Conservation (phyloP, 2,329 filamentous ascomycete species). For the Trichoderma afroharzianum region DNA sequence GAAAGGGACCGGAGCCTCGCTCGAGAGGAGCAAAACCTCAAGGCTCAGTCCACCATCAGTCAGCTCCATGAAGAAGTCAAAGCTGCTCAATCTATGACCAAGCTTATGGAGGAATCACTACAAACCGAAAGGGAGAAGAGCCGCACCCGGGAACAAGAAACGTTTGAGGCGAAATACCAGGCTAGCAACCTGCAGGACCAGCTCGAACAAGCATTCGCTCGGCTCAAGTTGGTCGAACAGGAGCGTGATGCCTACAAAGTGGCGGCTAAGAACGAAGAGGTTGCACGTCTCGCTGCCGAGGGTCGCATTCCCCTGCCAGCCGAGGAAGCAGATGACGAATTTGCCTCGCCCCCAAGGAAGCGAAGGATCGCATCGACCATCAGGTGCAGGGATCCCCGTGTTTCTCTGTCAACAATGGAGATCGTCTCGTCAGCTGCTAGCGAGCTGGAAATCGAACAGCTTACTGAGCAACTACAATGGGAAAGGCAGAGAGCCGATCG, state of each 20-base stretch:
- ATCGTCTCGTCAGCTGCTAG: slow-evolving; percentile 53
- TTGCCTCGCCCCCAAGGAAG: slow-evolving; percentile 57
- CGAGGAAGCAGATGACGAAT: slow-evolving; percentile 56
- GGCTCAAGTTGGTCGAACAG: slow-evolving; percentile 63
- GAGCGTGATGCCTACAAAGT: slow-evolving; percentile 73
- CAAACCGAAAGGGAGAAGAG: slow-evolving; percentile 61
- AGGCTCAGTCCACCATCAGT: slow-evolving; percentile 64
- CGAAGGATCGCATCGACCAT: slow-evolving; percentile 22
- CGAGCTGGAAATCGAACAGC: slow-evolving; percentile 57
- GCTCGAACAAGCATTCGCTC: slow-evolving; percentile 60
- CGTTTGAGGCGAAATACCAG: slow-evolving; percentile 63
- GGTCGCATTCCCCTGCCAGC: slow-evolving; percentile 64
- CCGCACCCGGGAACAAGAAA: slow-evolving; percentile 62
- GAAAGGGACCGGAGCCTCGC: slow-evolving; percentile 3
- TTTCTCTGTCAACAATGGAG: slow-evolving; percentile 47
- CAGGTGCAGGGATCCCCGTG: slow-evolving; percentile 36
- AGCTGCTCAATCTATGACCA: slow-evolving; percentile 50
- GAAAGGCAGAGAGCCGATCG: slow-evolving; percentile 63
- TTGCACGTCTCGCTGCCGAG: slow-evolving; percentile 68
- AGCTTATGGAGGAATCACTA: slow-evolving; percentile 55
- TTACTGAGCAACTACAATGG: slow-evolving; percentile 51
- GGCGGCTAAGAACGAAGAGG: slow-evolving; percentile 68
- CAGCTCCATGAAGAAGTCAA: slow-evolving; percentile 72
- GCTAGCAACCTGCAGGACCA: slow-evolving; percentile 64
- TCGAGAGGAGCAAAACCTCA: slow-evolving; percentile 61